Evolutionary conservation across 106 monocot genomes (phyloP).

Genomic region (Iris macrosiphon): DNA sequence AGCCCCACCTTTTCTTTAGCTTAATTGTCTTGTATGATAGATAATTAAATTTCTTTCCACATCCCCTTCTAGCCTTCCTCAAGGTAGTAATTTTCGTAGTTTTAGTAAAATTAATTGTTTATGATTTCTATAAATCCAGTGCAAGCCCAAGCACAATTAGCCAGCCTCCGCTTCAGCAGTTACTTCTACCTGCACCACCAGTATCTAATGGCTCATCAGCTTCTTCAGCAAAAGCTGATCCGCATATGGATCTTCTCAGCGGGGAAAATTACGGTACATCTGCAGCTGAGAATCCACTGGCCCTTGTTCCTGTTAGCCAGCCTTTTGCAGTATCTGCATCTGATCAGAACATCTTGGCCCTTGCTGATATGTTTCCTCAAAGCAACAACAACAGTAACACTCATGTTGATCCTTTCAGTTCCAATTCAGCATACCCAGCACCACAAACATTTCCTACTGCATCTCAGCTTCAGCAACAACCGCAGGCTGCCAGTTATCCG

Average conservation of each 20-base stretch:
- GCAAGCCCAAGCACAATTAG: slow-evolving; percentile 23
- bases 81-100: background rate
- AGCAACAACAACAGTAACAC: slow-evolving; percentile 24
- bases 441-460: slow-evolving; percentile 21
- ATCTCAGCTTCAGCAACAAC: slow-evolving; percentile 26
- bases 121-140: slow-evolving; percentile 27
- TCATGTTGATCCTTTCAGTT: slow-evolving; percentile 12
- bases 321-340: slow-evolving; percentile 34
- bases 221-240: slow-evolving; percentile 35
- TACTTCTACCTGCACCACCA: slow-evolving; percentile 47
- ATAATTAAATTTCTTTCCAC: no score
- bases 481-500: slow-evolving; percentile 27
- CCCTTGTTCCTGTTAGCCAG: slow-evolving; percentile 69
- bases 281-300: slow-evolving; percentile 37
- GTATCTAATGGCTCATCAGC: slow-evolving; percentile 34
- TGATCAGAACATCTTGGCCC: slow-evolving; percentile 68
- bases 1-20: no score
- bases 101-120: slow-evolving; percentile 10
- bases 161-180: slow-evolving; percentile 40
- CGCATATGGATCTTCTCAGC: slow-evolving; percentile 53
- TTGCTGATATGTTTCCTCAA: slow-evolving; percentile 77
- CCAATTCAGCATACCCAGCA: slow-evolving; percentile 15
- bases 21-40: no score
- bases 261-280: slow-evolving; percentile 43
- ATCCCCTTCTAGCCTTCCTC: no score